Evolutionary conservation across 257 asterid species (phyloP).

Genomic region (Marsdenia floribunda): DNA sequence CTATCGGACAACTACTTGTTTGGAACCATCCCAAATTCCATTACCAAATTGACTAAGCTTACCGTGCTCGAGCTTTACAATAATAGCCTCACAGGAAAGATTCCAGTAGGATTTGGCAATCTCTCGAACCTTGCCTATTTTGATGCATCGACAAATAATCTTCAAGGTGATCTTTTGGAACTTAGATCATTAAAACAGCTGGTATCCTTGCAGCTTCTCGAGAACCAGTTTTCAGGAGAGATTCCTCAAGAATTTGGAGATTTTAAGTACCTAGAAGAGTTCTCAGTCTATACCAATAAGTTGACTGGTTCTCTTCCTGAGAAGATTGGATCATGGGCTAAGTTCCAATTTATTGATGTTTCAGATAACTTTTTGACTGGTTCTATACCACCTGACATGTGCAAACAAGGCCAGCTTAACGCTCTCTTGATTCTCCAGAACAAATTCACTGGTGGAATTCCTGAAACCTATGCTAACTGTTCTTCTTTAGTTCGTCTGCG

Average conservation of each 20-base stretch:
- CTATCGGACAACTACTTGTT: conserved; percentile 25
- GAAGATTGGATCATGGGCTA: conserved; percentile 39
- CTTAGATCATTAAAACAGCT: conserved; percentile 26
- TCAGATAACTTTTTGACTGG: conserved; percentile 35
- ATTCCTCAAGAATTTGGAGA: conserved; percentile 41
- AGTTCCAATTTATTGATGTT: conserved; percentile 29
- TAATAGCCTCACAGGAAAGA: conserved; percentile 30
- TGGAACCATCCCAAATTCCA: conserved; percentile 36
- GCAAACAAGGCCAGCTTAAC: conserved; percentile 28
- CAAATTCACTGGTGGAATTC: conserved; percentile 36
- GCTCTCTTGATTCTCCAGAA: conserved; percentile 34
- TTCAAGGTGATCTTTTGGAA: conserved; percentile 38
- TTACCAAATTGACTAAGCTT: conserved; percentile 31
- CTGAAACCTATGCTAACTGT: conserved; percentile 35
- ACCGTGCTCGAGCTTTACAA: conserved; percentile 34
- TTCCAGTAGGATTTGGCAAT: conserved; percentile 35
- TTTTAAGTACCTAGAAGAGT: conserved; percentile 23
- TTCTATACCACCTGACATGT: conserved; percentile 46
- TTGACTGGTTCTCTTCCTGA: conserved; percentile 37
- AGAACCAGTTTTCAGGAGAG: conserved; percentile 36
- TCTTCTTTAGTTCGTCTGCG: conserved; percentile 29
- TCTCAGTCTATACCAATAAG: conserved; percentile 31
- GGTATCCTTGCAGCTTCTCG: conserved; percentile 33
- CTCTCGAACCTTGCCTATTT: conserved; percentile 28
- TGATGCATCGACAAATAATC: conserved; percentile 31